These are phyloP conservation scores for Phyllostachys edulis DNA, from an alignment of 176 grass and related monocot genomes.

Conservation along the genomic window DNA sequence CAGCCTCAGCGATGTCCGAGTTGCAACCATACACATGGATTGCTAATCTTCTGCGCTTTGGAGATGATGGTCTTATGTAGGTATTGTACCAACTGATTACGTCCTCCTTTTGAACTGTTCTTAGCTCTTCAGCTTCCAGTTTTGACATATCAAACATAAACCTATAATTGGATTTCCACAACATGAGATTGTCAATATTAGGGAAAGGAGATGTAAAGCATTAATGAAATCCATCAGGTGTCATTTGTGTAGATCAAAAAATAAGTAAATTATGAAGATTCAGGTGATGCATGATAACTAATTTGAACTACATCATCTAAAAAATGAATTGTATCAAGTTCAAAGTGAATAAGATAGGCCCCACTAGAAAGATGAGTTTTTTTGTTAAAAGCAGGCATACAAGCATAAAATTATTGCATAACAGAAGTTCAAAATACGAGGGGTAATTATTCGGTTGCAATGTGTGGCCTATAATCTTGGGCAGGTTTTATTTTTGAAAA, in stretches of 20 bases:
- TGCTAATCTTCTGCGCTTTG: constrained; percentile 62
- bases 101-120: constrained; percentile 73
- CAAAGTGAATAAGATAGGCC: neutral
- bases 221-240: neutral
- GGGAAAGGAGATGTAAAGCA: neutral
- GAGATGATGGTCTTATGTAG: constrained; percentile 63
- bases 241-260: neutral
- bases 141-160: constrained; percentile 83
- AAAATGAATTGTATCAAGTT: neutral
- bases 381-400: neutral
- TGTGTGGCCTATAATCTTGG: neutral
- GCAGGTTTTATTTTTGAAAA: neutral
- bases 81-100: constrained; percentile 74
- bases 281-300: neutral
- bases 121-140: constrained; percentile 91
- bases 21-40: constrained; percentile 87
- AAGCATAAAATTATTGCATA: neutral
- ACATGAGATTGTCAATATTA: neutral
- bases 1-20: constrained; percentile 48
- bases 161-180: constrained; percentile 37
- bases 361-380: neutral
- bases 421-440: neutral
- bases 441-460: neutral
- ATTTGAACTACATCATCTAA: neutral
- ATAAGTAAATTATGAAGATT: neutral